Evolutionary conservation across 495 filamentous ascomycete species (phyloP).

Genomic region (Neurospora sublineolata): DNA sequence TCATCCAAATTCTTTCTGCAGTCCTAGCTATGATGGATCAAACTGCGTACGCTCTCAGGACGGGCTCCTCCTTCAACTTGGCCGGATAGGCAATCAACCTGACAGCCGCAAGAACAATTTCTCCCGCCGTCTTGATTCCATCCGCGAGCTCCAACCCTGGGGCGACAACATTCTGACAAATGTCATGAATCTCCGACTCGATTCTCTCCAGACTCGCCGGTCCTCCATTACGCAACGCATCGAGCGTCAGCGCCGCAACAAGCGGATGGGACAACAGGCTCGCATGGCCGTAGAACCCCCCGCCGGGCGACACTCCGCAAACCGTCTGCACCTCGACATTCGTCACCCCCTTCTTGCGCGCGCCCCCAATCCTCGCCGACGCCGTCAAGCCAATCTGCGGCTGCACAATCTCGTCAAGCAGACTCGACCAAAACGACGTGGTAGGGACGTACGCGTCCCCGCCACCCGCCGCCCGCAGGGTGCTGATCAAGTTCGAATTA

Average conservation of each 20-base stretch:
- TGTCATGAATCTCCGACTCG: not conserved
- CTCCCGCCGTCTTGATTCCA: not conserved
- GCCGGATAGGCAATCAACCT: not conserved
- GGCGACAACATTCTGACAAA: not conserved
- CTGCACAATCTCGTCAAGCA: conserved; percentile 34
- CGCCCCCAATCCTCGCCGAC: conserved; percentile 29
- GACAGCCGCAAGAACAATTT: not conserved
- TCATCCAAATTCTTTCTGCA: not conserved
- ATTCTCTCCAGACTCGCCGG: conserved; percentile 10
- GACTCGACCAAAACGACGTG: conserved; percentile 33
- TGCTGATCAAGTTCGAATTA: conserved; percentile 27
- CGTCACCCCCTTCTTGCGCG: conserved; percentile 27
- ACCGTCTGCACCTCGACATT: conserved; percentile 35
- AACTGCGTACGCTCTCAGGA: not conserved
- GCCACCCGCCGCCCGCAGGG: conserved; percentile 26
- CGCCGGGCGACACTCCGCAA: conserved; percentile 25
- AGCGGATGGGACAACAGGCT: conserved; percentile 34
- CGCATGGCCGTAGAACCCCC: conserved; percentile 34
- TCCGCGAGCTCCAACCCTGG: not conserved
- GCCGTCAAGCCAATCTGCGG: conserved; percentile 32
- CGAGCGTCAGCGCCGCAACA: conserved; percentile 29
- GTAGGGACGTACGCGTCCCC: conserved; percentile 42
- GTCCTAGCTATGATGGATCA: not conserved
- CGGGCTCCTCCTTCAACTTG: not conserved
- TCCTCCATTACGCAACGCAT: conserved; percentile 32